phyloP scores from a whole-genome alignment of 352 stramenopile genomes.

The Globisporangium barbulae region DNA sequence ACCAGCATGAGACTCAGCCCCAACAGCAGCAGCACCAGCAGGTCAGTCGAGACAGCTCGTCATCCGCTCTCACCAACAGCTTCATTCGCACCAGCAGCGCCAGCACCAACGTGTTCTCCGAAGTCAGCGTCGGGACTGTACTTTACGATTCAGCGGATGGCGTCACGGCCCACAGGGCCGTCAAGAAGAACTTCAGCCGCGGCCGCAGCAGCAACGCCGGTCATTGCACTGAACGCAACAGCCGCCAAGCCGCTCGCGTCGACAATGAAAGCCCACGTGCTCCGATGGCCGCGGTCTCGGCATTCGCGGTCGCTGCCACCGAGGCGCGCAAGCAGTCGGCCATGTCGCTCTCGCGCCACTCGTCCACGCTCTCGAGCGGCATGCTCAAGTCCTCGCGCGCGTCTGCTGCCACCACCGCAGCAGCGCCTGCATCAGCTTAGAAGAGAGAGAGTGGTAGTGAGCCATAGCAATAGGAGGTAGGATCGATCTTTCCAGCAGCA shows the following conservation, averaged over 20 bases:
- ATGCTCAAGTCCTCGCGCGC: conserved; percentile 9
- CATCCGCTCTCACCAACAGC: conserved; percentile 1
- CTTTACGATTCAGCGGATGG: conserved; percentile 9
- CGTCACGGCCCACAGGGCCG: neutral
- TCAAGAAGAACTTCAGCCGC: neutral
- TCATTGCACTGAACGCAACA: neutral
- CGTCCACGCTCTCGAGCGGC: conserved; percentile 23
- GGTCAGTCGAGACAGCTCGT: neutral
- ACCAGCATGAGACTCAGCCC: neutral
- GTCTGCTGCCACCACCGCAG: neutral
- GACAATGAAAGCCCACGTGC: conserved; percentile 15
- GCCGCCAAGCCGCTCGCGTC: neutral
- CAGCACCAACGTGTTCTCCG: neutral
- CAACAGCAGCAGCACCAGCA: neutral
- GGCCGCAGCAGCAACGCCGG: neutral
- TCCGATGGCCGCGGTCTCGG: conserved; percentile 45
- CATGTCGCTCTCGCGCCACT: conserved; percentile 46
- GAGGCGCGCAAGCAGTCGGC: conserved; percentile 54
- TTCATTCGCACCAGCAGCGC: neutral
- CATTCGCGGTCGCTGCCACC: conserved; percentile 43
- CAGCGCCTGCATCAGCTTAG: neutral
- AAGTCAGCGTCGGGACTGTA: conserved; percentile 18
- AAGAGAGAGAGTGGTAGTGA: neutral
- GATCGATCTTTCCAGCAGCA: neutral
- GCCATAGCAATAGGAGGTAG: neutral